Evolutionary conservation across 768 basidiomycete species (phyloP), one percentile per base, ranked within the genome.

Genomic region (Calocera cornea): DNA sequence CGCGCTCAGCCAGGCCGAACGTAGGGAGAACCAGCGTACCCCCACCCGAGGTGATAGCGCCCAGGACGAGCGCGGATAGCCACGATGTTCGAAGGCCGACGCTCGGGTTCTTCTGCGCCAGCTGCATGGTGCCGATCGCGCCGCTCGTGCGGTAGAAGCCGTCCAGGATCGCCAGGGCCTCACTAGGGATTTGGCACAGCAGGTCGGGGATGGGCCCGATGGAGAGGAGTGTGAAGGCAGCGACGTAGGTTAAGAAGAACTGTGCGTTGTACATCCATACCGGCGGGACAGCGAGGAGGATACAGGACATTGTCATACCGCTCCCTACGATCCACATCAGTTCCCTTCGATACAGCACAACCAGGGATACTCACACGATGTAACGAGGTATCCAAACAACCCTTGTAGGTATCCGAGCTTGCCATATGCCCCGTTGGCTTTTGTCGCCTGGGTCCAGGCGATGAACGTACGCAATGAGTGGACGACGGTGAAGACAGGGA

Each of bases 31-130:
- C 5, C 2, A 60, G 54, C 27, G 54, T 60, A 8, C 54, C 54
- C 31, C 54, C 54, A 10, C 54, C 54, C 54, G 54, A 60, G 54
- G 54, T 60, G 27, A 60, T 2, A 2, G 54, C 54, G 11, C 54
- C 54, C 5, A 60, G 54, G 27, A 60, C 54, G 14, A 60, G 31
- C 8, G 31, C 54, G 2, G 54, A 29, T 2, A 60, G 54, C 5
- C 14, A 27, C 54, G 54, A 60, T 2, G 54, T 60, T 2, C 54
- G 54, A 5, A 60, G 31, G 14, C 54, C 54, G 11, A 60, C 54
- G 54, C 54, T 60, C 31, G 54, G 54, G 54, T 60, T 60, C 54
- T 60, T 60, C 54, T 60, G 54, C 54, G 54, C 54, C 11, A 60
- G 54, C 54, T 60, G 54, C 27, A 60, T 27, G 16, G 31, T 60